phyloP scores from a whole-genome alignment of 179 eudicot species.

The Drosera spatulata region DNA sequence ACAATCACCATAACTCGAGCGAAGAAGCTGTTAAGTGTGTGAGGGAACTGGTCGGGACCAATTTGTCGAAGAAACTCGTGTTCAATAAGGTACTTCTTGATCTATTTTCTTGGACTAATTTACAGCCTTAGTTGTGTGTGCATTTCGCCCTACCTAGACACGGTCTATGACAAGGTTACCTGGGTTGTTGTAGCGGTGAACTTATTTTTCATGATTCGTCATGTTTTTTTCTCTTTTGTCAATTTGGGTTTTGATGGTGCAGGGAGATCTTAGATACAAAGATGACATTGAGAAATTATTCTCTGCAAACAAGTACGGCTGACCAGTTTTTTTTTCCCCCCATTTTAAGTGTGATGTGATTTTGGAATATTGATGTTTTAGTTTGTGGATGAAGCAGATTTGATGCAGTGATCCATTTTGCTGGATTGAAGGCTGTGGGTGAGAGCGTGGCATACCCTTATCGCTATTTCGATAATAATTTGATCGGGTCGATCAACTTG shows the following conservation, averaged over 20 bases:
- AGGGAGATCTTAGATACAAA: slow-evolving; percentile 82
- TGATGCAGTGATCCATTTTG: slow-evolving; percentile 94
- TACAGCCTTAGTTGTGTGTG: no score
- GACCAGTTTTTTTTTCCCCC: not conserved
- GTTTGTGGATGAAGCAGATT: slow-evolving; percentile 32
- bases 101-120: not conserved
- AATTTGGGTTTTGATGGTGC: slow-evolving; percentile 14
- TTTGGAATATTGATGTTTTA: not conserved
- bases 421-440: slow-evolving; percentile 95
- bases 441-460: slow-evolving; percentile 82
- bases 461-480: slow-evolving; percentile 63
- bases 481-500: slow-evolving; percentile 66
- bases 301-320: slow-evolving; percentile 59
- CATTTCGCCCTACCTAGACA: no score
- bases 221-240: not conserved
- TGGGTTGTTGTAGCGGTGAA: not conserved
- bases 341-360: not conserved
- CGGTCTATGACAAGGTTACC: not conserved
- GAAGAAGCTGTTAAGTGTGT: slow-evolving; percentile 58
- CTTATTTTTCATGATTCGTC: not conserved
- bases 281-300: slow-evolving; percentile 65
- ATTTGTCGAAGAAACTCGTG: slow-evolving; percentile 41
- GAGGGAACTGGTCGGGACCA: slow-evolving; percentile 50
- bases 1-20: slow-evolving; percentile 79
- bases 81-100: slow-evolving; percentile 46